phyloP scores from a whole-genome alignment of 495 filamentous ascomycete genomes.

The Tetracladium setigerum region DNA sequence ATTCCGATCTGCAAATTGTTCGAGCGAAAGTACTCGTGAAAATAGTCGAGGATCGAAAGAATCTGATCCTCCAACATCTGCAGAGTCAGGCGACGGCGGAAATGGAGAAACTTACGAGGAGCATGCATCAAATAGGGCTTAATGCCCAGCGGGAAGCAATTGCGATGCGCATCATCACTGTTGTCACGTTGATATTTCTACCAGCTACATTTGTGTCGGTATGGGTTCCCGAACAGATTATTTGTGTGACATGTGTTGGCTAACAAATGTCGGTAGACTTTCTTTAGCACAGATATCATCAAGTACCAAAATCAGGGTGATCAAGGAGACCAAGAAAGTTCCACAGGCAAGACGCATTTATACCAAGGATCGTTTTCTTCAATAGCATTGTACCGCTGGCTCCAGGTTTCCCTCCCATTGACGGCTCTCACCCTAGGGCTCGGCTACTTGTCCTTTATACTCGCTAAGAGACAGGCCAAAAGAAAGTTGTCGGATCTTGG shows the following conservation, averaged over 20 bases:
- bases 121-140: conserved; percentile 6
- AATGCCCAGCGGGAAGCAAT: conserved; percentile 28
- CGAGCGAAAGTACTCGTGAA: conserved; percentile 27
- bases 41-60: conserved; percentile 28
- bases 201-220: conserved; percentile 40
- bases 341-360: background rate
- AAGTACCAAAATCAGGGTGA: conserved; percentile 28
- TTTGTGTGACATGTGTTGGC: conserved; percentile 1
- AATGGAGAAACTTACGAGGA: conserved; percentile 26
- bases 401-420: conserved; percentile 35
- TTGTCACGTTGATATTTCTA: conserved; percentile 35
- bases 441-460: no score
- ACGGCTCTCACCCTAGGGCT: conserved; percentile 15
- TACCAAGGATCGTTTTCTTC: conserved; percentile 26
- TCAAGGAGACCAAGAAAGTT: background rate
- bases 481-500: background rate
- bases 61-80: conserved; percentile 29
- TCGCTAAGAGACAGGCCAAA: background rate
- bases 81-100: conserved; percentile 28
- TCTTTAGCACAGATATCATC: conserved; percentile 40
- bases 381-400: conserved; percentile 31
- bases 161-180: conserved; percentile 32
- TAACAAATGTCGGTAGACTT: conserved; percentile 24
- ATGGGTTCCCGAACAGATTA: conserved; percentile 1
- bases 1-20: conserved; percentile 29